Percentiles rank a stretch among this genome's conserved stretches.
Evolutionary conservation across 2,329 filamentous ascomycete genomes (phyloP).

Genomic region (Hirsutella rhossiliensis): DNA sequence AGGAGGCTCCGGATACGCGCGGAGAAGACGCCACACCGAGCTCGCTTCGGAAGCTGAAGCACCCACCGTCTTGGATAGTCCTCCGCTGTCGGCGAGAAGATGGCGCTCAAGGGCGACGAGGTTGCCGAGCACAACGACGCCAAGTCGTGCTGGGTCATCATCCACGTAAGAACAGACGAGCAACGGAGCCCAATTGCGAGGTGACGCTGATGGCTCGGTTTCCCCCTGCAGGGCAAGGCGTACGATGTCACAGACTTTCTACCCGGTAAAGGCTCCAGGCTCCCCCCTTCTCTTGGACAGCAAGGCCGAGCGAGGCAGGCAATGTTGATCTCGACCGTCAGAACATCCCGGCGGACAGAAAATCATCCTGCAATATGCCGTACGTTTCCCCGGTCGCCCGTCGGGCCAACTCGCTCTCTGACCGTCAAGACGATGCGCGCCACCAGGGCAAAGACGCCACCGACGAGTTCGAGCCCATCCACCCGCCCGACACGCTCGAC

Average conservation of each 20-base stretch:
- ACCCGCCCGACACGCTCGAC: slow-evolving; percentile 76
- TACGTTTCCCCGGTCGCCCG: slow-evolving; percentile 20
- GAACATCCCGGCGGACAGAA: slow-evolving; percentile 84
- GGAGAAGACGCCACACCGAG: too few species aligned
- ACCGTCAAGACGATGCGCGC: neutral
- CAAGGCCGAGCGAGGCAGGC: too few species aligned
- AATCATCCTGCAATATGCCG: slow-evolving; percentile 92
- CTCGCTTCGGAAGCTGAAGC: too few species aligned
- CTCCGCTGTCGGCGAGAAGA: slow-evolving; percentile 8
- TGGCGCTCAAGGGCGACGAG: slow-evolving; percentile 38
- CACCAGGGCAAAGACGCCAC: slow-evolving; percentile 75
- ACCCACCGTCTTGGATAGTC: too few species aligned
- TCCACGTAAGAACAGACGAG: slow-evolving; percentile 45
- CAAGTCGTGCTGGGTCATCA: slow-evolving; percentile 85
- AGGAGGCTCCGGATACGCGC: too few species aligned
- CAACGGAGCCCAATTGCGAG: neutral
- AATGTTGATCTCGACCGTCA: too few species aligned
- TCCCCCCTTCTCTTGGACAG: too few species aligned
- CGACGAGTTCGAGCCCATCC: slow-evolving; percentile 81
- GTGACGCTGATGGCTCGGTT: neutral
- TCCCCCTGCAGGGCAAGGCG: slow-evolving; percentile 47
- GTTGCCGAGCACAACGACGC: slow-evolving; percentile 62
- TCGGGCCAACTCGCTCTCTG: too few species aligned
- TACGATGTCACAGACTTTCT: slow-evolving; percentile 87
- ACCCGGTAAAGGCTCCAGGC: slow-evolving; percentile 46